Evolutionary conservation across 2,329 filamentous ascomycete species (phyloP).

Genomic region (Tolypocladium nubicola): DNA sequence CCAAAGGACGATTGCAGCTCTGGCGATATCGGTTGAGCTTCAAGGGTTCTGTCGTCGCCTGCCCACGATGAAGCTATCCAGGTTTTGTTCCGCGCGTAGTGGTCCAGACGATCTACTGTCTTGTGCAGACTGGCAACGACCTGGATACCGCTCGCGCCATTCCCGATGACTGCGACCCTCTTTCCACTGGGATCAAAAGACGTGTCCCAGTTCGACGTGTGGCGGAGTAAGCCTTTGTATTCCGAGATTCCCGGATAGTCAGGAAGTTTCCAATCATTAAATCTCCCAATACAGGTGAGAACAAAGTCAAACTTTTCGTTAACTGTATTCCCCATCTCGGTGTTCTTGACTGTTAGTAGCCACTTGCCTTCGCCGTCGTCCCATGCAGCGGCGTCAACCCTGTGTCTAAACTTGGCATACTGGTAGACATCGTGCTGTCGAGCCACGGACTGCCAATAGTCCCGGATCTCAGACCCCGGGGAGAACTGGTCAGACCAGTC

Average conservation of each 20-base stretch:
- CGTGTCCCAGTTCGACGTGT: constrained; percentile 51
- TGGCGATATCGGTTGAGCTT: constrained; percentile 41
- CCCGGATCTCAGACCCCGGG: constrained; percentile 53
- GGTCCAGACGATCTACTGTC: constrained; percentile 40
- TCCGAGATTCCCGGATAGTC: constrained; percentile 46
- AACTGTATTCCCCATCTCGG: constrained; percentile 24
- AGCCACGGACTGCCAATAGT: constrained; percentile 55
- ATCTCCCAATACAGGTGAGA: constrained; percentile 52
- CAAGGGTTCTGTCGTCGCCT: constrained; percentile 40
- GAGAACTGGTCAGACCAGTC: constrained; percentile 62
- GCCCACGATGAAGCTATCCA: constrained; percentile 59
- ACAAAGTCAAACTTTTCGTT: constrained; percentile 47
- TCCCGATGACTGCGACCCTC: constrained; percentile 50
- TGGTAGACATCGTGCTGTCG: constrained; percentile 54
- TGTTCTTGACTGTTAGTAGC: constrained; percentile 36
- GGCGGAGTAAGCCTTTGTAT: constrained; percentile 45
- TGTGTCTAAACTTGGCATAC: constrained; percentile 41
- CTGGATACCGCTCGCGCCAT: constrained; percentile 51
- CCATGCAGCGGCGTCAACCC: constrained; percentile 48
- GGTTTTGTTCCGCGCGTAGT: constrained; percentile 54
- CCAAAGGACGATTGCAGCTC: constrained; percentile 49
- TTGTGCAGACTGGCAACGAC: constrained; percentile 41
- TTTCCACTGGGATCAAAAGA: constrained; percentile 37
- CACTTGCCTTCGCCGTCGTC: constrained; percentile 39
- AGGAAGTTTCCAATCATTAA: constrained; percentile 56